phyloP scores from a whole-genome alignment of 2,329 filamentous ascomycete species.

The Penicillium sp. region DNA sequence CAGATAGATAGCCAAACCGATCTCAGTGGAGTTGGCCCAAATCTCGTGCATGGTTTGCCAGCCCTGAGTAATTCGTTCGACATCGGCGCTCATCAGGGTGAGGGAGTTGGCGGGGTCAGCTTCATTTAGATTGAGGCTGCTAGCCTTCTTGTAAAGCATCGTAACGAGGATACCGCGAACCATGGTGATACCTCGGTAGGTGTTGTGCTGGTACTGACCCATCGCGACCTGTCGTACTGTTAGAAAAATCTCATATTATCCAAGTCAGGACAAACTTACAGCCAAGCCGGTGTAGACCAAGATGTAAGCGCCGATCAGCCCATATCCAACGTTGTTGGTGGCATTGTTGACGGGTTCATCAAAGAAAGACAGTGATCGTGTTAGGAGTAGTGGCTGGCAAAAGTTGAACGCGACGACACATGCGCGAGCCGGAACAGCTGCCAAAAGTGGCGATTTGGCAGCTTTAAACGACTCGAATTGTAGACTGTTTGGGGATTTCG shows the following conservation, averaged over 20 bases:
- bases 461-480: slow-evolving; percentile 33
- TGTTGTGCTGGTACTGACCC: slow-evolving; percentile 45
- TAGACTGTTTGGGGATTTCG: slow-evolving; percentile 31
- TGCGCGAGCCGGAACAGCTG: slow-evolving; percentile 34
- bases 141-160: slow-evolving; percentile 53
- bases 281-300: slow-evolving; percentile 47
- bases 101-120: slow-evolving; percentile 42
- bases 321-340: slow-evolving; percentile 43
- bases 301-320: slow-evolving; percentile 46
- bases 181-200: slow-evolving; percentile 47
- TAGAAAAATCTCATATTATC: not conserved
- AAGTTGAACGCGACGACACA: slow-evolving; percentile 41
- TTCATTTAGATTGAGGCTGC: slow-evolving; percentile 33
- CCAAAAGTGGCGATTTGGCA: slow-evolving; percentile 37
- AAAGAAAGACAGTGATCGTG: slow-evolving; percentile 39
- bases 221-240: slow-evolving; percentile 35
- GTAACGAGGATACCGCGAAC: slow-evolving; percentile 48
- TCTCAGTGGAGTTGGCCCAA: slow-evolving; percentile 48
- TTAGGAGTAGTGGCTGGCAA: slow-evolving; percentile 41
- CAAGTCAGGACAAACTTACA: slow-evolving; percentile 27
- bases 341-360: slow-evolving; percentile 28
- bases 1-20: slow-evolving; percentile 49
- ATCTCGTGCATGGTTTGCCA: slow-evolving; percentile 48
- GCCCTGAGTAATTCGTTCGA: slow-evolving; percentile 47
- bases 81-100: slow-evolving; percentile 50